Evolutionary conservation across 148 eudicot genomes (phyloP).

Genomic region (Rhododendron vialii): DNA sequence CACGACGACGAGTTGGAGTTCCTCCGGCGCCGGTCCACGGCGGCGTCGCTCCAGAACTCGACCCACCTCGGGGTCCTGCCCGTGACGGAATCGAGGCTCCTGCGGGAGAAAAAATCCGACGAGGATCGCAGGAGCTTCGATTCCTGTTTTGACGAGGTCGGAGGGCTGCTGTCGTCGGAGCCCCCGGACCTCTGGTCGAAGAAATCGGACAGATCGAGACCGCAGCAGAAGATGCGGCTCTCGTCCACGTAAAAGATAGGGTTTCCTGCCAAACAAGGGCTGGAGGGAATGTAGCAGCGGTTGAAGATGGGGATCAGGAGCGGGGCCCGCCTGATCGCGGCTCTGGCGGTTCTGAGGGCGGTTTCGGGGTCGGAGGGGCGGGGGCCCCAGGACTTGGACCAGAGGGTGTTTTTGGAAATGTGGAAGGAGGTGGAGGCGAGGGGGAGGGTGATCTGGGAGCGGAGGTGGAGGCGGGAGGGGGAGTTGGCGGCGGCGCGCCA

Average conservation of each 20-base stretch:
- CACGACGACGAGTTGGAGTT: slow-evolving; percentile 45
- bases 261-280: slow-evolving; percentile 71
- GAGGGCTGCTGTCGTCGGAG: not conserved
- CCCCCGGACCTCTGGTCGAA: slow-evolving; percentile 31
- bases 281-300: slow-evolving; percentile 76
- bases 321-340: slow-evolving; percentile 56
- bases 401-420: slow-evolving; percentile 56
- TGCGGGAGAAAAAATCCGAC: slow-evolving; percentile 21
- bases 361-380: slow-evolving; percentile 66
- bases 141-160: slow-evolving; percentile 27
- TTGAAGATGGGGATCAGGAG: slow-evolving; percentile 64
- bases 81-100: slow-evolving; percentile 42
- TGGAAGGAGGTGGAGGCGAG: slow-evolving; percentile 74
- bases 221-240: slow-evolving; percentile 70
- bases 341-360: slow-evolving; percentile 52
- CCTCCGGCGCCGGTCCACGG: slow-evolving; percentile 46
- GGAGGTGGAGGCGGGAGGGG: slow-evolving; percentile 51
- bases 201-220: slow-evolving; percentile 67
- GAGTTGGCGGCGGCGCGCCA: slow-evolving; percentile 55
- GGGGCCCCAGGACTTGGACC: slow-evolving; percentile 79
- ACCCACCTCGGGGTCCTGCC: slow-evolving; percentile 54
- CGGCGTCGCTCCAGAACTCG: slow-evolving; percentile 73
- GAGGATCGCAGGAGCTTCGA: slow-evolving; percentile 23
- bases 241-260: slow-evolving; percentile 76
- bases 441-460: slow-evolving; percentile 61